Evolutionary conservation across 2,329 filamentous ascomycete species (phyloP).

Genomic region (Leptoxyphium fumago): DNA sequence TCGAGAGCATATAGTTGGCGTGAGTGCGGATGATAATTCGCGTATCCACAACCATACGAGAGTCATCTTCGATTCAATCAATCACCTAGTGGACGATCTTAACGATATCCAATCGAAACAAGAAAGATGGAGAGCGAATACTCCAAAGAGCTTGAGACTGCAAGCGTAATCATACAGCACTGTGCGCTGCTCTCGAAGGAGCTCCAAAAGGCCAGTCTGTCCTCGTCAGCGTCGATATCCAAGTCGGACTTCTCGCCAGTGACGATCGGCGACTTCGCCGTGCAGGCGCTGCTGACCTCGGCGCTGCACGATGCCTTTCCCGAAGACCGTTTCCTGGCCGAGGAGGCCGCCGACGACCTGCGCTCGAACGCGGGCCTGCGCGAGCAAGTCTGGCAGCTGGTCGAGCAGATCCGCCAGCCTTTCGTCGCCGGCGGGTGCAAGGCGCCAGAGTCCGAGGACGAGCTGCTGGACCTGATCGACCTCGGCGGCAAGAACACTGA

Average conservation of each 20-base stretch:
- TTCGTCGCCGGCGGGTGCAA: constrained; percentile 20
- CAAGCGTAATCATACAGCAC: constrained; percentile 9
- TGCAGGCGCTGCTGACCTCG: constrained; percentile 46
- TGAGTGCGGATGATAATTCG: no score
- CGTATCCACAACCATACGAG: no score
- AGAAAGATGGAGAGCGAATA: not conserved
- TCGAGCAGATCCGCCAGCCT: constrained; percentile 19
- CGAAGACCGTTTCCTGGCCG: constrained; percentile 43
- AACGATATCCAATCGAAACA: no score
- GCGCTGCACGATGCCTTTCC: constrained; percentile 41
- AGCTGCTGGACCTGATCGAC: constrained; percentile 49
- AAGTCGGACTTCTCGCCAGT: constrained; percentile 47
- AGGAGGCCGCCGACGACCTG: constrained; percentile 43
- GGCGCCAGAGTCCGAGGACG: constrained; percentile 31
- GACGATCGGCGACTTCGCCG: constrained; percentile 49
- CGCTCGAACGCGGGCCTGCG: constrained; percentile 34
- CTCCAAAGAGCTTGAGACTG: constrained; percentile 8
- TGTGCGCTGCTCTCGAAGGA: constrained; percentile 40
- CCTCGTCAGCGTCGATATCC: constrained; percentile 37
- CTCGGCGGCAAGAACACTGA: constrained; percentile 33
- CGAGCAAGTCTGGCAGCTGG: constrained; percentile 42
- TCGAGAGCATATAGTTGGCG: no score
- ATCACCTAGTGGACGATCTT: no score
- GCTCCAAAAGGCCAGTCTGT: constrained; percentile 27
- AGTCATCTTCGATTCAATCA: no score